Conservation (phyloP, 1,284 basidiomycete genomes). For the Takashimella tepidaria region DNA sequence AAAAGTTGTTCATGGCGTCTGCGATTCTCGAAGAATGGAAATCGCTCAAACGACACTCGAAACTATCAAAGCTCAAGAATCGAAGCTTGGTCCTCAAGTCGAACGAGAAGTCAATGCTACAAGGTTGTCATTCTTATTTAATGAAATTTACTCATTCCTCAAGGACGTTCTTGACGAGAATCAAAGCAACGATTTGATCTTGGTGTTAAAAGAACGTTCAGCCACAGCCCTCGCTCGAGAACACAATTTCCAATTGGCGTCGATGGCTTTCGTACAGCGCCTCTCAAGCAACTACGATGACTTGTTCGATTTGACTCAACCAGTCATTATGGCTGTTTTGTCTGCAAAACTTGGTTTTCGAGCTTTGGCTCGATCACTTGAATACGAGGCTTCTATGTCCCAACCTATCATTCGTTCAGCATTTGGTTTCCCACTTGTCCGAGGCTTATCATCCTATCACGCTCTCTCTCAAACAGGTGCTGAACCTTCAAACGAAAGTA, state of each 20-base stretch:
- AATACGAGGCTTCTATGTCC: conserved; percentile 14
- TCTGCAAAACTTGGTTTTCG: conserved; percentile 73
- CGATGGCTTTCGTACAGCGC: conserved; percentile 50
- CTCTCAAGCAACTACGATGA: conserved; percentile 47
- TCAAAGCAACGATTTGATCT: conserved; percentile 35
- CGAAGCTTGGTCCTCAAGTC: conserved; percentile 34
- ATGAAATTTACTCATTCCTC: conserved; percentile 68
- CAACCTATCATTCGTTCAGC: conserved; percentile 36
- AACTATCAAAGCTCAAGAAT: conserved; percentile 23
- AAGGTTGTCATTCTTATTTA: conserved; percentile 71
- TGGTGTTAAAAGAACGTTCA: conserved; percentile 19
- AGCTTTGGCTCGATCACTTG: conserved; percentile 43
- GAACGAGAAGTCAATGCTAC: conserved; percentile 52
- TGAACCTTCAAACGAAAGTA: conserved; percentile 10
- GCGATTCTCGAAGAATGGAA: conserved; percentile 53
- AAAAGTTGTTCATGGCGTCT: conserved; percentile 58
- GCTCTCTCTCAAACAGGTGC: conserved; percentile 32
- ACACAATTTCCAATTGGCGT: conserved; percentile 47
- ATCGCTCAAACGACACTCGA: conserved; percentile 43
- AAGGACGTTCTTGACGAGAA: conserved; percentile 35
- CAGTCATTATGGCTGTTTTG: conserved; percentile 60
- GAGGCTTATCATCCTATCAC: conserved; percentile 53
- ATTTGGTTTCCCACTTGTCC: conserved; percentile 41
- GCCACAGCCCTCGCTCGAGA: conserved; percentile 37
- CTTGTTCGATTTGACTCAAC: conserved; percentile 64